Percentiles rank a stretch among this genome's conserved stretches.
These are phyloP conservation scores for Penicillium goetzii DNA, from an alignment of 495 filamentous ascomycete species.

Conservation along the genomic window DNA sequence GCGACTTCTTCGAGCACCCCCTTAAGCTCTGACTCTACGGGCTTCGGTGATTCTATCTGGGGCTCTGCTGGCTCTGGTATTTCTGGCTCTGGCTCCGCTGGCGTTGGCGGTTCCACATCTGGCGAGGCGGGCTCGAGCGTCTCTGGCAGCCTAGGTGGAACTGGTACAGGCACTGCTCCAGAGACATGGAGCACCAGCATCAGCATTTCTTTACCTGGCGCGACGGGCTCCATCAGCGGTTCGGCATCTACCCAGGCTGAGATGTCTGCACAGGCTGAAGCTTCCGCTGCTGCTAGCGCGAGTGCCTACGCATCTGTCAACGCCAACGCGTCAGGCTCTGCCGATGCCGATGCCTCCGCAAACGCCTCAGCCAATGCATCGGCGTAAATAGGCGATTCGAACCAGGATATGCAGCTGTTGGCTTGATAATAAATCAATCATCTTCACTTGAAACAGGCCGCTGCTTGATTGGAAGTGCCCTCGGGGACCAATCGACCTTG, in stretches of 20 bases:
- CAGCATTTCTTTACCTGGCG: constrained; percentile 14
- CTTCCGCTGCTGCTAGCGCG: constrained; percentile 15
- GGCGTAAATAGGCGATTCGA: neutral
- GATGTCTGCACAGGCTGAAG: constrained; percentile 5
- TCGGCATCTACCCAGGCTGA: constrained; percentile 6
- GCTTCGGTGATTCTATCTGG: constrained; percentile 16
- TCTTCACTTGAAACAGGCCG: neutral
- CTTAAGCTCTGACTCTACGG: constrained; percentile 14
- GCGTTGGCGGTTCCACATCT: constrained; percentile 27
- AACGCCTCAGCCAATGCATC: constrained; percentile 16
- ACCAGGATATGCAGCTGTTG: neutral
- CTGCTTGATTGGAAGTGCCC: neutral
- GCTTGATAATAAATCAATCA: neutral
- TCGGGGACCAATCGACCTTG: neutral
- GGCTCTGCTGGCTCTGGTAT: constrained; percentile 19
- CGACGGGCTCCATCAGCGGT: constrained; percentile 17
- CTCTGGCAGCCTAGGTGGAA: constrained; percentile 14
- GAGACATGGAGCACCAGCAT: constrained; percentile 19
- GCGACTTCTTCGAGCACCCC: constrained; percentile 17
- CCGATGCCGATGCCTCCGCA: constrained; percentile 15
- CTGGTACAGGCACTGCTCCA: constrained; percentile 16
- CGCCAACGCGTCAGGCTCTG: constrained; percentile 3
- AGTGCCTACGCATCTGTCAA: constrained; percentile 9
- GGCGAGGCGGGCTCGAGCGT: constrained; percentile 6
- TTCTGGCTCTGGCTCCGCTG: constrained; percentile 21